Evolutionary conservation across 2,329 filamentous ascomycete genomes (phyloP).

Genomic region (Trichoderma simmonsii): DNA sequence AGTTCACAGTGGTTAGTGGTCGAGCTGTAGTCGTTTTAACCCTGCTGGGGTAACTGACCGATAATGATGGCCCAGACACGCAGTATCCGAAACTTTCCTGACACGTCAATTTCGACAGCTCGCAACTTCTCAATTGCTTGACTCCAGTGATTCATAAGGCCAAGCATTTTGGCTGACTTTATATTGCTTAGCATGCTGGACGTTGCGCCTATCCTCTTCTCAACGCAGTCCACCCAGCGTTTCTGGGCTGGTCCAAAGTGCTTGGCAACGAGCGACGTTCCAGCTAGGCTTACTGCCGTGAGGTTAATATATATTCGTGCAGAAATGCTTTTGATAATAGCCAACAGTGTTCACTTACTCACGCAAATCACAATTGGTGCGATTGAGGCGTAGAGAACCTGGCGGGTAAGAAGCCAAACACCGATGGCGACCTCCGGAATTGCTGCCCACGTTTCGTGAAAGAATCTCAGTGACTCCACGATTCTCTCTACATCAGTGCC

Average conservation of each 20-base stretch:
- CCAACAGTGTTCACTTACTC: neutral
- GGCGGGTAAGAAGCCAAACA: constrained; percentile 16
- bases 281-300: neutral
- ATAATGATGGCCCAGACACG: neutral
- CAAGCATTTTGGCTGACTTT: neutral
- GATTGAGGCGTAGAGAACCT: neutral
- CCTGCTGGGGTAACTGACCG: neutral
- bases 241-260: neutral
- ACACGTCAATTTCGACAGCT: neutral
- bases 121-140: neutral
- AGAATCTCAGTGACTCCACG: constrained; percentile 22
- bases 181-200: neutral
- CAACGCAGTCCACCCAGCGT: neutral
- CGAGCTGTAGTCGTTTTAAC: neutral
- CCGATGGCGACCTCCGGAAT: constrained; percentile 25
- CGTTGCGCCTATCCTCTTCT: neutral
- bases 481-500: constrained; percentile 42
- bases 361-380: neutral
- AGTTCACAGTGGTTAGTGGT: neutral
- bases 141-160: neutral
- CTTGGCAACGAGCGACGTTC: neutral
- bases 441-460: constrained; percentile 37
- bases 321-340: neutral
- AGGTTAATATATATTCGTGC: neutral
- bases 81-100: neutral